Evolutionary conservation across 2,329 filamentous ascomycete genomes (phyloP), one percentile per base, ranked within the genome.

Genomic region (Cytospora schulzeri): DNA sequence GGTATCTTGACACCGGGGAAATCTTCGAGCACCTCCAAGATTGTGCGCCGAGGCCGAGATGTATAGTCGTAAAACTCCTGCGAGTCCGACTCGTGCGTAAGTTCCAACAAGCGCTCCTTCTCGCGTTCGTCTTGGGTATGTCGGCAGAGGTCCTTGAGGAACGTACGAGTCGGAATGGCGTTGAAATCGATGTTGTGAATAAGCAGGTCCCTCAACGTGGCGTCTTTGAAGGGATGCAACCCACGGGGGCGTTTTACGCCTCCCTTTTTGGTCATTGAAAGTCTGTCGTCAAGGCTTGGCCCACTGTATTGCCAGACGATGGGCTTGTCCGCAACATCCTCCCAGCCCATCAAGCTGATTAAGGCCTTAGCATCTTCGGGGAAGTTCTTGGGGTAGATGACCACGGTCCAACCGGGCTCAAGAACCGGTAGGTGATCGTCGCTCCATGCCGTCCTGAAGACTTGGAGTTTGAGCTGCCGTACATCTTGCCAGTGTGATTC

Each of bases 31-130:
- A 97, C 90, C 76, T 99, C 95, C 7, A 99, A 80, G 64, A 98
- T 97, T 65, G 91, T 96, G 38, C 95, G 89, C 38, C 93, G 89
- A 0, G 94, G 91, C 11, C 95, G 88, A 0, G 93, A 93, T 1
- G 95, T 95, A 74, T 99, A 99, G 77, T 99, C 94, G 78, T 92
- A 98, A 63, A 97, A 89, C 70, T 99, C 95, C 70, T 98, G 93
- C 7, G 94, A 86, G 70, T 89, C 91, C 54, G 90, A 85, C 0
- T 92, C 87, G 70, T 90, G 85, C 1, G 88, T 88, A 71, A 99
- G 95, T 73, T 99, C 95, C 11, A 90, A 76, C 0, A 99, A 84
- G 2, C 94, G 87, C 67, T 95, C 90, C 70, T 87, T 88, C 71
- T 99, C 94, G 71, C 88, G 87, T 2, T 80, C 74, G 70, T 96